Base-by-base conservation (phyloP, 345 rosid species). In the Citrus unshiu region DNA sequence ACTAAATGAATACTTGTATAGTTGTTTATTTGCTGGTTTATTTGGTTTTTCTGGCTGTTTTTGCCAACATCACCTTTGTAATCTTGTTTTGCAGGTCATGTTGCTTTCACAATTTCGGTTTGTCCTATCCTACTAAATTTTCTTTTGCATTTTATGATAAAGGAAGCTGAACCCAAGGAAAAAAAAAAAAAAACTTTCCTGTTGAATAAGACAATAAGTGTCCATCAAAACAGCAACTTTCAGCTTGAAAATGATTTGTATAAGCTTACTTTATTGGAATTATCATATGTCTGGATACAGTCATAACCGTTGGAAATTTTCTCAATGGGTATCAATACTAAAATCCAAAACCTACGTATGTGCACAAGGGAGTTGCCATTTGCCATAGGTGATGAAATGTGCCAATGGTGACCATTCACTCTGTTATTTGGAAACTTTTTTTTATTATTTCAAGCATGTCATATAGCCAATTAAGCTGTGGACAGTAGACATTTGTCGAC, bases 41-140 rank as follows among this genome's bases (percentile, higher is more conserved):
- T 51, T 76, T 65, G 63, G 34, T 19, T 21, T 68, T 77, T 59
- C 32, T 25, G 39, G 29, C 46, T 77, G 56, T 57, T 77, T 37
- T 57, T 75, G 9, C 43, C 62, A 51, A 13, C 7, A 3, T 75
- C 21, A 63, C 25, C 32, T 13, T 49, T 75, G 21, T 30, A 29
- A 18, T 43, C 24, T 7, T 75, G 49, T 51, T 35, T 3, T 49
- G 60, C 14, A 64, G 43, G 12, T 67, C 57, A 35, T 56, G 73
- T 54, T 67, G 46, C 64, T 54, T 56, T 49, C 8, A 43, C 46
- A 13, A 63, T 29, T 65, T 75, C 51, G 70, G 63, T 30, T 54
- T 8, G 43, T 56, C 22, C 49, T 24, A 12, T 12, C 25, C 71
- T 14, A 19, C 14, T 30, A 32, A 25, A 49, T 22, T 43, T 30